A percentile compares a stretch with the other conserved stretches of the same genome.
phyloP scores from a whole-genome alignment of 306 rosid genomes.

The Sophora flavescens region DNA sequence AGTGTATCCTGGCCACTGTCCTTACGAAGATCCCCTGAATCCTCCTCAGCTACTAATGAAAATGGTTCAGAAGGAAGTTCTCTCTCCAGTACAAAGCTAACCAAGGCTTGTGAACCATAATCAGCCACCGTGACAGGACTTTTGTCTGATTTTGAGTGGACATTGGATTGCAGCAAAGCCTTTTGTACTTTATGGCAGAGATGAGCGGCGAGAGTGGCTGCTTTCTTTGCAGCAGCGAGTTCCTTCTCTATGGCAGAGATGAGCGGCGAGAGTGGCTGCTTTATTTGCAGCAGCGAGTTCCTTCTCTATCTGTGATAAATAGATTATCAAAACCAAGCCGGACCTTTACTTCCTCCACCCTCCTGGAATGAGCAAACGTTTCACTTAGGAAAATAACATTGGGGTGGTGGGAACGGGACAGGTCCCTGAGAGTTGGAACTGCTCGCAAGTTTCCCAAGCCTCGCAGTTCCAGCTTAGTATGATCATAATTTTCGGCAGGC shows the following conservation, averaged over 20 bases:
- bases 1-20: constrained; percentile 83
- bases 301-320: too few relatives aligned
- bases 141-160: constrained; percentile 90
- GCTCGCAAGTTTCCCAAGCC: too few relatives aligned
- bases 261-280: constrained; percentile 89
- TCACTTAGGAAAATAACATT: too few relatives aligned
- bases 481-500: too few relatives aligned
- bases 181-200: constrained; percentile 95
- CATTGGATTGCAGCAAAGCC: constrained; percentile 83
- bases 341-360: too few relatives aligned
- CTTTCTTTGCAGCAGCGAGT: too few relatives aligned
- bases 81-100: constrained; percentile 79
- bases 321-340: too few relatives aligned
- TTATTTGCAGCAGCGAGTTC: constrained; percentile 91
- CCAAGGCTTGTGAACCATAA: constrained; percentile 92
- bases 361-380: too few relatives aligned
- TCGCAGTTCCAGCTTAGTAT: too few relatives aligned
- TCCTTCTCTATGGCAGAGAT: constrained; percentile 94
- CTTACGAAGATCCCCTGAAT: constrained; percentile 86
- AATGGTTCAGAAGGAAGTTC: constrained; percentile 80
- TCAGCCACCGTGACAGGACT: constrained; percentile 98
- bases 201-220: too few relatives aligned
- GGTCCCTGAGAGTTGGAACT: too few relatives aligned
- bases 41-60: constrained; percentile 97
- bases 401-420: too few relatives aligned